Percentiles rank a stretch among this genome's conserved stretches.
These are phyloP conservation scores for Parsonsia alboflavescens DNA, from an alignment of 257 asterid species.

Conservation along the genomic window DNA sequence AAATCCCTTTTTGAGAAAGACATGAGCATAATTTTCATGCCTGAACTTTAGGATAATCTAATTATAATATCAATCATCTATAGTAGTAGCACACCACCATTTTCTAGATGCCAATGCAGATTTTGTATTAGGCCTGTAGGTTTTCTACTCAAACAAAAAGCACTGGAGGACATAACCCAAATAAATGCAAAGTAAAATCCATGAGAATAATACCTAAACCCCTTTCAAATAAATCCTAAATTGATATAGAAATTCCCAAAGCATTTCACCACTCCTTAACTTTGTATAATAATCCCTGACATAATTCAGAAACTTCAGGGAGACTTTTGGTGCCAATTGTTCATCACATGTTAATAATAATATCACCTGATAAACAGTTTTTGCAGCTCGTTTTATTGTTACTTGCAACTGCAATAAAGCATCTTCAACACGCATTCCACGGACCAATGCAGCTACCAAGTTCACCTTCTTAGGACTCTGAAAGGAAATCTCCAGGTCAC, in stretches of 20 bases:
- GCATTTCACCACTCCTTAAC: neutral
- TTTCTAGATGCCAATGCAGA: neutral
- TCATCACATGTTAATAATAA: constrained; percentile 7
- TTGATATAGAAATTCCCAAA: neutral
- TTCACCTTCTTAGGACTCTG: constrained; percentile 96
- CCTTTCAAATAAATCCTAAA: neutral
- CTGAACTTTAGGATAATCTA: neutral
- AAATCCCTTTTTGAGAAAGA: neutral
- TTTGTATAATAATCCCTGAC: neutral
- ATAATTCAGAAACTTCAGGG: neutral
- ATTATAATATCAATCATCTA: neutral
- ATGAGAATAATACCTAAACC: neutral
- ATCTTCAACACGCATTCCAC: constrained; percentile 98
- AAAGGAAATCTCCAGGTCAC: constrained; percentile 6
- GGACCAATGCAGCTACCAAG: constrained; percentile 88
- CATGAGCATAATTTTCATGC: neutral
- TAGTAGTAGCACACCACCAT: neutral
- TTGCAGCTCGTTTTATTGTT: constrained; percentile 85
- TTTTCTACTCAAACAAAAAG: neutral
- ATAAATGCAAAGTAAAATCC: neutral
- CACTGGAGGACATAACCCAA: neutral
- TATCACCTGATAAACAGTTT: constrained; percentile 85
- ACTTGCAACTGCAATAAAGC: constrained; percentile 94
- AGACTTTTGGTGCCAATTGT: neutral
- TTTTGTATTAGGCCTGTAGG: neutral